A percentile compares a stretch with the other conserved stretches of the same genome.
Conservation (phyloP, 2,329 filamentous ascomycete species). For the Penicillium expansum region DNA sequence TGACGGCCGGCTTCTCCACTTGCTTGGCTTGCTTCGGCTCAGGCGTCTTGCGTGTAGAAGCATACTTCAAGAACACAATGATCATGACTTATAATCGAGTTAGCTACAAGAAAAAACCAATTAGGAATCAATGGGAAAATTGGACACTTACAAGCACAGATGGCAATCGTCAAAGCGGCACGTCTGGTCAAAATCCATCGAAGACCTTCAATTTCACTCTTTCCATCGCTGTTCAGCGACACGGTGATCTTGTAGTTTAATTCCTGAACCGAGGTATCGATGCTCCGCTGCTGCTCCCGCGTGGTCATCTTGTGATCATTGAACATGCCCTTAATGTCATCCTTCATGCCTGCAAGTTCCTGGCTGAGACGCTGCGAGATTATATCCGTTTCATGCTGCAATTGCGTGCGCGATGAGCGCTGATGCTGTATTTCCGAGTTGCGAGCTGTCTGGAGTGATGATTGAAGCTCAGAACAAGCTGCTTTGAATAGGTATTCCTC, state of each 20-base stretch:
- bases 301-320: slow-evolving; percentile 94
- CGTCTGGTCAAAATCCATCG: slow-evolving; percentile 76
- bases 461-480: slow-evolving; percentile 85
- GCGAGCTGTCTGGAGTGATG: slow-evolving; percentile 77
- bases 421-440: slow-evolving; percentile 75
- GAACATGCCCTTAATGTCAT: slow-evolving; percentile 93
- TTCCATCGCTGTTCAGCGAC: slow-evolving; percentile 80
- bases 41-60: slow-evolving; percentile 40
- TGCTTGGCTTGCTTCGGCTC: slow-evolving; percentile 37
- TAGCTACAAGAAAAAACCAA: slow-evolving; percentile 1
- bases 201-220: slow-evolving; percentile 86
- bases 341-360: slow-evolving; percentile 75
- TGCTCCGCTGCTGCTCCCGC: slow-evolving; percentile 77
- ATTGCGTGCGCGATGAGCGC: slow-evolving; percentile 74
- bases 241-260: slow-evolving; percentile 96
- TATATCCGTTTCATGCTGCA: slow-evolving; percentile 96
- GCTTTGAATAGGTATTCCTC: slow-evolving; percentile 92
- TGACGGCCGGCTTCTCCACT: slow-evolving; percentile 27
- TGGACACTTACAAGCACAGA: slow-evolving; percentile 46
- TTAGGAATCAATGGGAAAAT: not conserved
- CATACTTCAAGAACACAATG: slow-evolving; percentile 47
- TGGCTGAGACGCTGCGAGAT: slow-evolving; percentile 79
- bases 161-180: slow-evolving; percentile 59
- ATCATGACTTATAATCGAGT: slow-evolving; percentile 43
- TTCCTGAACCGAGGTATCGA: slow-evolving; percentile 87